phyloP scores from a whole-genome alignment of 805 yeast species.

The Cyberlindnera galapagoensis region DNA sequence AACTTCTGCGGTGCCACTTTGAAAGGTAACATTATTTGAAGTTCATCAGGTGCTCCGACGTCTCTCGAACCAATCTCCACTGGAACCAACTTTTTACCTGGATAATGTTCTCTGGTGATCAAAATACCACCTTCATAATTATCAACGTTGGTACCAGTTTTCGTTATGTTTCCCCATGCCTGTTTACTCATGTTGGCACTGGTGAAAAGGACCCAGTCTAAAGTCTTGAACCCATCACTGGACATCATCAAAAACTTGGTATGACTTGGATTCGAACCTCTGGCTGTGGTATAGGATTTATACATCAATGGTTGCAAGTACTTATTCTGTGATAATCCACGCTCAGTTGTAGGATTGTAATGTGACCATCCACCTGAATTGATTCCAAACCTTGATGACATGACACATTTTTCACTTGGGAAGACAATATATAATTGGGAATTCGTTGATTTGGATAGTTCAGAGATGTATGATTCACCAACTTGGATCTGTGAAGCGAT shows the following conservation, averaged over 20 bases:
- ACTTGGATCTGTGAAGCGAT: constrained; percentile 7
- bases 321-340: constrained; percentile 31
- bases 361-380: constrained; percentile 45
- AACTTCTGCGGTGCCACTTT: constrained; percentile 44
- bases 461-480: constrained; percentile 11
- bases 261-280: constrained; percentile 45
- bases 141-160: constrained; percentile 28
- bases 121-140: constrained; percentile 55
- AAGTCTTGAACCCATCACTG: constrained; percentile 39
- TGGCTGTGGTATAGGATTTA: constrained; percentile 25
- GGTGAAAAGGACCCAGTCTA: constrained; percentile 68
- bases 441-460: constrained; percentile 24
- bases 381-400: constrained; percentile 37
- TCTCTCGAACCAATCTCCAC: constrained; percentile 31
- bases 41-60: constrained; percentile 7
- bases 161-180: constrained; percentile 64
- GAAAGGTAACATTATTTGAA: constrained; percentile 44
- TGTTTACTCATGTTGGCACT: constrained; percentile 70
- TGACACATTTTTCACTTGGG: constrained; percentile 38
- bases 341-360: constrained; percentile 28
- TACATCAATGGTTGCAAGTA: constrained; percentile 33
- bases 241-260: constrained; percentile 60
- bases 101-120: constrained; percentile 26
- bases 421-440: constrained; percentile 34
- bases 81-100: constrained; percentile 33